Evolutionary conservation across 129 eudicot species (phyloP), one percentile per base, ranked within the genome.

Genomic region (Tanacetum coccineum): DNA sequence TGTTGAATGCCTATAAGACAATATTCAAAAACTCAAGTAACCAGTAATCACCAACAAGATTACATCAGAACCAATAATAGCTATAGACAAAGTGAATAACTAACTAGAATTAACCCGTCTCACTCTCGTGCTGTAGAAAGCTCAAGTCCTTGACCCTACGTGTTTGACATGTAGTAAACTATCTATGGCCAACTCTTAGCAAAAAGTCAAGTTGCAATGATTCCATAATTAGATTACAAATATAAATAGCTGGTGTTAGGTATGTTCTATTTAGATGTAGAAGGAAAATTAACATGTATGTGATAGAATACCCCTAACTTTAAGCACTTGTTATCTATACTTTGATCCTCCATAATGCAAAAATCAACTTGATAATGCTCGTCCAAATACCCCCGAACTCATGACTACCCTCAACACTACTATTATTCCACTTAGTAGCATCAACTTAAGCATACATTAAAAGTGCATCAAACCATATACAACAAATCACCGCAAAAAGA

Each of bases 1-100:
- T 17, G 71, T 9, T 30, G 19, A 15, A 49, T 67, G 28, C 59
- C 70, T 66, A 53, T 4, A 15, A 36, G 62, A 42, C 7, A 45
- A 20, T 10, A 13, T 4, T 1, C 1, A 51, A 67, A 22, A 49
- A n/a, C 59, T 28, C 4, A 50, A 66, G 59, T 28, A 4, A 28
- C 49, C 28, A 21, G 48, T 40, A 6, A 48, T 66, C 44, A 26
- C 9, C 42, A 59, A n/a, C 30, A 13, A 54, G 20, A 17, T 52
- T 54, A 28, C 59, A n/a, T 15, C 15, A 52, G 18, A 49, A 10
- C 2, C 42, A 42, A 45, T 25, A 47, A 21, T 19, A 65, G 7
- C 25, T 9, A 18, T 42, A 4, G n/a, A n/a, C n/a, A n/a, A n/a
- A n/a, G n/a, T n/a, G n/a, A n/a, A n/a, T n/a, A n/a, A n/a, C n/a